Evolutionary conservation across 495 filamentous ascomycete species (phyloP).

Genomic region (Penicillium nucicola): DNA sequence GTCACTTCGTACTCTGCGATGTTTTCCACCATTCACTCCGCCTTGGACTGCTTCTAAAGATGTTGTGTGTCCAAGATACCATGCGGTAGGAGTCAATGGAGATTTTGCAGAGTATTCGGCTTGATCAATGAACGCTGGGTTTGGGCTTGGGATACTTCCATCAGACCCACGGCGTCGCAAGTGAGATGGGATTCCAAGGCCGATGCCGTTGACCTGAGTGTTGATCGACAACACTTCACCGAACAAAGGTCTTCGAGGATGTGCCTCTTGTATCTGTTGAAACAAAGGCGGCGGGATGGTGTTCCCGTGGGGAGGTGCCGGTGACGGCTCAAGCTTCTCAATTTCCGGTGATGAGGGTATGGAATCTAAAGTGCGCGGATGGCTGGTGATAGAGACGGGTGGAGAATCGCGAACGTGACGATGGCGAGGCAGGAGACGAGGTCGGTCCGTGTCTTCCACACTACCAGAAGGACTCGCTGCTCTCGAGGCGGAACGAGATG

Average conservation of each 20-base stretch:
- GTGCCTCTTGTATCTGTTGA: conserved; percentile 16
- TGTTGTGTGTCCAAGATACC: conserved; percentile 49
- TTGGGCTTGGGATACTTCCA: conserved; percentile 51
- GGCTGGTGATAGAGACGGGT: conserved; percentile 2
- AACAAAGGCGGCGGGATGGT: conserved; percentile 18
- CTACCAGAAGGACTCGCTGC: conserved; percentile 33
- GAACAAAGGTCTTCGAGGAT: conserved; percentile 45
- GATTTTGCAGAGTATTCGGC: conserved; percentile 35
- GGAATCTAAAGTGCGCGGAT: conserved; percentile 9
- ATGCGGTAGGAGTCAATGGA: conserved; percentile 54
- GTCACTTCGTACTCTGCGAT: conserved; percentile 51
- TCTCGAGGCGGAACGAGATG: conserved; percentile 32
- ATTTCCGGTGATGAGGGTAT: conserved; percentile 7
- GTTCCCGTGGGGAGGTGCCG: not conserved
- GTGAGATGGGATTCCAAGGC: conserved; percentile 38
- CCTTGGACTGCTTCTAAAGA: conserved; percentile 47
- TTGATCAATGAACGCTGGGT: conserved; percentile 46
- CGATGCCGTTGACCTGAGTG: conserved; percentile 32
- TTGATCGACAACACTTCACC: conserved; percentile 47
- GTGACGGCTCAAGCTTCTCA: not conserved
- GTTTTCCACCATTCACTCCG: conserved; percentile 25
- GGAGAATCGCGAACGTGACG: conserved; percentile 24
- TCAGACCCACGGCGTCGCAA: conserved; percentile 51
- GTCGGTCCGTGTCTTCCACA: conserved; percentile 20
- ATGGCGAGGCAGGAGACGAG: conserved; percentile 27